Evolutionary conservation across 495 filamentous ascomycete species (phyloP), one percentile per base, ranked within the genome.

Genomic region (Monascus purpureus): DNA sequence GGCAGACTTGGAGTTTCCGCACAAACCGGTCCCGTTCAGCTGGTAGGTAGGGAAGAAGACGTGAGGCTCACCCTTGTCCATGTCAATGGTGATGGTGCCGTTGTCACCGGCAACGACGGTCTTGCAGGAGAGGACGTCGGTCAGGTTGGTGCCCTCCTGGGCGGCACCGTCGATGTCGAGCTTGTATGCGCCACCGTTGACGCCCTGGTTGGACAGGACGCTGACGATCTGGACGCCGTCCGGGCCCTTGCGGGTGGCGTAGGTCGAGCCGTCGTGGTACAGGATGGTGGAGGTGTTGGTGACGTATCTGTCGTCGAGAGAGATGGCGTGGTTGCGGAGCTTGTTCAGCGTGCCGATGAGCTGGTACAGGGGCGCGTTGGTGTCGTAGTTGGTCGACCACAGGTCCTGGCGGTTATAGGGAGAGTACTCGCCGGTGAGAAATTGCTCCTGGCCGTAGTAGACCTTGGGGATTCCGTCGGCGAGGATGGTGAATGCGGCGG

Each of bases 361-460:
- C 5, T 51, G 55, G 61, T 83, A 85, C 2, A 86, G 61, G 9
- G 68, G 52, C 0, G 70, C 43, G 13, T 45, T 45, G 15, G 71
- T 80, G 32, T 65, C 47, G 52, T 82, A 90, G 6, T 55, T 53
- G 19, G 71, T 70, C 13, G 68, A 57, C 82, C 82, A 90, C 26
- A 84, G 44, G 19, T 80, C 78, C 50, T 86, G 80, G 26, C 82
- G 75, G 49, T 86, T 80, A 23, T 53, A 38, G 0, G 80, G 80
- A 20, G 72, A 69, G 29, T 34, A 53, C 9, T 53, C 46, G 29
- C 80, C 79, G 6, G 52, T 43, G 46, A 74, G 75, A 30, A 72
- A 70, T 37, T 88, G 81, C 47, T 87, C 82, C 47, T 85, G 78
- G 13, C 82, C 82, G 39, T 67, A 55, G 41, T 79, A 80, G 30